Evolutionary conservation across 306 rosid genomes (phyloP).

Genomic region (Vigna trinervia): DNA sequence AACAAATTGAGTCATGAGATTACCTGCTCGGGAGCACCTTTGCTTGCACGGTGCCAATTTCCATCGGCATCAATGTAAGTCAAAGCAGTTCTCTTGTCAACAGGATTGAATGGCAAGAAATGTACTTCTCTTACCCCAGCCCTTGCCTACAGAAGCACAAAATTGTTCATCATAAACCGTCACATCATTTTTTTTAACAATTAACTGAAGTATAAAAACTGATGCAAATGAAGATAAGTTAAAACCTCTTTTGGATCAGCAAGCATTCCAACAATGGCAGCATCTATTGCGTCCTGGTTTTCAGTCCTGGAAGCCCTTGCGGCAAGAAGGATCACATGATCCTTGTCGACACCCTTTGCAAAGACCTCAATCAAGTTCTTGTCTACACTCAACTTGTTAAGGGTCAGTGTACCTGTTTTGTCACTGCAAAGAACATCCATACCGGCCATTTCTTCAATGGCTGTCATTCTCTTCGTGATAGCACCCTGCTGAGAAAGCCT

Average conservation of each 20-base stretch:
- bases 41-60: slow-evolving; percentile 96
- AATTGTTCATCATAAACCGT: slow-evolving; percentile 13
- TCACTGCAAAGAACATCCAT: slow-evolving; percentile 99
- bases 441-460: slow-evolving; percentile 99
- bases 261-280: slow-evolving; percentile 98
- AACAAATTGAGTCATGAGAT: slow-evolving; percentile 27
- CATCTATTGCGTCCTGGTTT: slow-evolving; percentile 97
- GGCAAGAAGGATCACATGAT: slow-evolving; percentile 82
- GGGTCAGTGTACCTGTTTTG: slow-evolving; percentile 97
- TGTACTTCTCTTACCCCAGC: slow-evolving; percentile 88
- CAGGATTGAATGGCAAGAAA: slow-evolving; percentile 95
- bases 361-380: slow-evolving; percentile 87
- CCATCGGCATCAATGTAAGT: slow-evolving; percentile 84
- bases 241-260: slow-evolving; percentile 97
- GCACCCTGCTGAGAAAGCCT: slow-evolving; percentile 98
- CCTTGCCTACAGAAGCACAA: slow-evolving; percentile 67
- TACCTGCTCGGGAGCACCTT: slow-evolving; percentile 99
- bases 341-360: slow-evolving; percentile 80
- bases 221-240: slow-evolving; percentile 17
- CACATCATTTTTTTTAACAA: slow-evolving; percentile 16
- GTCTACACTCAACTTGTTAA: slow-evolving; percentile 93
- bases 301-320: slow-evolving; percentile 95
- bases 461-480: slow-evolving; percentile 97
- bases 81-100: slow-evolving; percentile 98
- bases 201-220: slow-evolving; percentile 5